These are phyloP conservation scores for Schizosaccharomyces lindneri DNA, from an alignment of 805 yeast genomes.

Conservation along the genomic window DNA sequence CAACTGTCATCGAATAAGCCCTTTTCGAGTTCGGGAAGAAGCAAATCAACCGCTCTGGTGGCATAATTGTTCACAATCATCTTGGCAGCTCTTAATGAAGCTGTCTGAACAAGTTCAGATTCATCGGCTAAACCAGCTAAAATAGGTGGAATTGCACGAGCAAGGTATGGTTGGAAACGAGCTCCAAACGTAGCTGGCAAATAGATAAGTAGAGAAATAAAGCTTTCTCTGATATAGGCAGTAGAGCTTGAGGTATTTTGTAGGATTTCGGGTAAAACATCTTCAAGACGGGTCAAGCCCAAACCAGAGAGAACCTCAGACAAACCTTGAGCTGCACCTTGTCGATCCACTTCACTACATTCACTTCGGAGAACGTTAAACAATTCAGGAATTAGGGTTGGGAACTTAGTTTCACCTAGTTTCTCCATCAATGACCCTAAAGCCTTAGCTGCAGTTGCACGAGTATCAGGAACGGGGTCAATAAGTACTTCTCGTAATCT, in stretches of 20 bases:
- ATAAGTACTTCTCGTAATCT: conserved; percentile 89
- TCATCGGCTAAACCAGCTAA: conserved; percentile 74
- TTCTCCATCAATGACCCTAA: conserved; percentile 88
- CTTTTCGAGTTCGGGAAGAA: conserved; percentile 76
- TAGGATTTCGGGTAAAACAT: conserved; percentile 57
- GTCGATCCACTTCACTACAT: conserved; percentile 59
- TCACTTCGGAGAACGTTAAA: conserved; percentile 56
- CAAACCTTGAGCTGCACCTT: conserved; percentile 92
- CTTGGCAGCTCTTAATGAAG: conserved; percentile 79
- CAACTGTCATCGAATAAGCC: conserved; percentile 65
- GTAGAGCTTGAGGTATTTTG: conserved; percentile 43
- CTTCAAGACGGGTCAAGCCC: conserved; percentile 71
- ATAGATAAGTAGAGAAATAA: conserved; percentile 66
- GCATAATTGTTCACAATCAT: conserved; percentile 80
- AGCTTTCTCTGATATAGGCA: conserved; percentile 65
- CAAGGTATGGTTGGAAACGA: conserved; percentile 72
- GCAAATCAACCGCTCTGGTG: conserved; percentile 67
- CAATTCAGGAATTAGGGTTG: conserved; percentile 63
- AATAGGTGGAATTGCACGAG: conserved; percentile 72
- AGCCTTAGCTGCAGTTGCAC: conserved; percentile 95
- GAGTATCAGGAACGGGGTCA: conserved; percentile 90
- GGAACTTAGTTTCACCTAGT: conserved; percentile 88
- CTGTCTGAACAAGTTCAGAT: conserved; percentile 67
- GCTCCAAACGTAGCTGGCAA: conserved; percentile 86
- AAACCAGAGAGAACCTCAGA: conserved; percentile 84